Conservation (phyloP, 2,329 filamentous ascomycete species). For the Didymella sp. region DNA sequence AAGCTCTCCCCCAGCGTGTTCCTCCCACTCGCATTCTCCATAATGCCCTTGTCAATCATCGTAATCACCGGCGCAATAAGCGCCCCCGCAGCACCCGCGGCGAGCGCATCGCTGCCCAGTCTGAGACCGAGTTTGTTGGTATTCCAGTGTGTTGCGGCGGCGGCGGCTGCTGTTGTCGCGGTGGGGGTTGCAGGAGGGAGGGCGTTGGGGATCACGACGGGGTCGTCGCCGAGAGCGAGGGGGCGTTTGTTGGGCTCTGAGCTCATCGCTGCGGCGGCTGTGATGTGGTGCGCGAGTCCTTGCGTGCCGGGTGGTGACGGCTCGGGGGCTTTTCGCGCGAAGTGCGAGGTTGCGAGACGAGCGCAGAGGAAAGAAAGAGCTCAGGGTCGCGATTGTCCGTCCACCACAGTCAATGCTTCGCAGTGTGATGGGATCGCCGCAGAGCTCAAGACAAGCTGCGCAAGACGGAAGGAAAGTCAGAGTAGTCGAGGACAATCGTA, state of each 20-base stretch:
- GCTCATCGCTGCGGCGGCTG: conserved; percentile 39
- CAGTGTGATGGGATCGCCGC: background rate
- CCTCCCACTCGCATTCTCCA: conserved; percentile 80
- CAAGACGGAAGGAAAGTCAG: background rate
- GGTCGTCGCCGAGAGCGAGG: conserved; percentile 5
- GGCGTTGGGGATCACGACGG: conserved; percentile 3
- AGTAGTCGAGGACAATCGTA: background rate
- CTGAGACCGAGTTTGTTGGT: conserved; percentile 73
- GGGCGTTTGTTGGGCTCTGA: conserved; percentile 18
- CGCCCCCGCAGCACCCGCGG: conserved; percentile 74
- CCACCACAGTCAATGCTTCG: too few relatives aligned
- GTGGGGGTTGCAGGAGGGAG: background rate
- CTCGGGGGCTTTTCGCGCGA: background rate
- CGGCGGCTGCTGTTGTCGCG: background rate
- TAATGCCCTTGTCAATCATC: conserved; percentile 82
- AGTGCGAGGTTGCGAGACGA: too few relatives aligned
- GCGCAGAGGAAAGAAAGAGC: too few relatives aligned
- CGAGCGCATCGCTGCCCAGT: conserved; percentile 70
- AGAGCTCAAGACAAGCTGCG: background rate
- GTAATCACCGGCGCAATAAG: conserved; percentile 85
- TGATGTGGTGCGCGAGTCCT: background rate
- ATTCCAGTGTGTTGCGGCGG: conserved; percentile 65
- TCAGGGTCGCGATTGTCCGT: too few relatives aligned
- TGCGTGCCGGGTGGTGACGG: background rate
- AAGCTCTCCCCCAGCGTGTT: conserved; percentile 66